Base-by-base conservation (phyloP, 495 filamentous ascomycete species). In the Aspergillus coremiiformis region DNA sequence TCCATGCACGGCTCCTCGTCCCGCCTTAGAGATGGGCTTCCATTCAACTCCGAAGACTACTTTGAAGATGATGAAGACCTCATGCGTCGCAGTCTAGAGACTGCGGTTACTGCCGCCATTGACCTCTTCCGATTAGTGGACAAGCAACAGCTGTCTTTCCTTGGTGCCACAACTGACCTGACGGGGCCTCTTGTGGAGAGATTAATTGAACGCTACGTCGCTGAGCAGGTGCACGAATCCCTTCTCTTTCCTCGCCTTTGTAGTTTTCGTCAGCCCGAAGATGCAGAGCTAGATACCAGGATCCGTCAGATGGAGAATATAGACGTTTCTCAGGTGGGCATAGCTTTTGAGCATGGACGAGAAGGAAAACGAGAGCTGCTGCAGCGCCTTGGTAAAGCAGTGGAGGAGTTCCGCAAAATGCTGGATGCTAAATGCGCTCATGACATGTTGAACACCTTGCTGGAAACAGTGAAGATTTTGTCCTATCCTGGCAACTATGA, bases 61-160 rank as follows among this genome's bases (percentile, higher is more conserved):
- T 77, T 82, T n/a, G 84, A 87, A 58, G 87, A 94, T 55, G 90
- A 95, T 55, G 90, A 95, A 65, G 84, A 92, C 55, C 68, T 86
- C 11, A 90, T 99, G 82, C 78, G 90, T 42, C 83, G 81, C 7
- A 86, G 86, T 9, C 61, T 97, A 46, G 94, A 99, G 71, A 92
- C 84, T 1, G 90, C 90, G 2, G 89, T 99, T 15, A 95, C 89
- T 5, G 84, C 86, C 11, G 93, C 91, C 0, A 96, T 96, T 56
- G 94, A 97, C 65, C 76, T 97, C 1, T 99, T 99, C 54, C 90
- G 96, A 58, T 80, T 84, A 41, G 92, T 97, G 15, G 94, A 99
- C 58, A 95, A 95, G 59, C 87, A 95, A 53, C 94, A 97, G 63
- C 71, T 99, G 39, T 95, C 92, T 12, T 78, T 92, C 20, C 80